Conservation (phyloP, 768 basidiomycete genomes). For the Serpula lacrymans region DNA sequence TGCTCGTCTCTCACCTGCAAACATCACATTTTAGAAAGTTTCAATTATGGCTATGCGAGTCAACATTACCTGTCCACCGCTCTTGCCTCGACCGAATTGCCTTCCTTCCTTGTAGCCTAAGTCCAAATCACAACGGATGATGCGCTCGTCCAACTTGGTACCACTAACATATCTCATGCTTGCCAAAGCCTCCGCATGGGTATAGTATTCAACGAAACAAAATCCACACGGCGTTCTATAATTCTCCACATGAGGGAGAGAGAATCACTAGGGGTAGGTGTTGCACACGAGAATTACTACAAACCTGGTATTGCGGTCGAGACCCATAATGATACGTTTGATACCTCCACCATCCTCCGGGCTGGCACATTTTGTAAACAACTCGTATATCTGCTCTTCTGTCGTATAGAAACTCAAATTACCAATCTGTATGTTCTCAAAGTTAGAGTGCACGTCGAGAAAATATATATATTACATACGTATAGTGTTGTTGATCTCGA, state of each 20-base stretch:
- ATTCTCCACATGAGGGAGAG: slow-evolving; percentile 12
- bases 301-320: slow-evolving; percentile 85
- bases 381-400: slow-evolving; percentile 93
- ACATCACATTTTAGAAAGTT: slow-evolving; percentile 6
- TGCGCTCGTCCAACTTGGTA: slow-evolving; percentile 98
- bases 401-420: slow-evolving; percentile 94
- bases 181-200: slow-evolving; percentile 88
- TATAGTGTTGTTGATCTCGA: slow-evolving; percentile 86
- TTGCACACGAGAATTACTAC: slow-evolving; percentile 10
- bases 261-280: no score
- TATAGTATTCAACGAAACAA: slow-evolving; percentile 96
- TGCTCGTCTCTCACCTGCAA: slow-evolving; percentile 85
- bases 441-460: slow-evolving; percentile 16
- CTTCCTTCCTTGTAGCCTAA: slow-evolving; percentile 94
- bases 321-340: slow-evolving; percentile 93
- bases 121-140: slow-evolving; percentile 97
- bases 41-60: neutral
- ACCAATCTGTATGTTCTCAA: slow-evolving; percentile 56
- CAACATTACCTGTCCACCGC: slow-evolving; percentile 79
- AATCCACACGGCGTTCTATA: slow-evolving; percentile 87
- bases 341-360: slow-evolving; percentile 86
- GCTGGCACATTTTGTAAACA: slow-evolving; percentile 87
- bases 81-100: slow-evolving; percentile 96
- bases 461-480: slow-evolving; percentile 47
- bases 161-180: slow-evolving; percentile 93